These are phyloP conservation scores for Ramularia endophylla DNA, from an alignment of 2,329 filamentous ascomycete genomes.

Conservation along the genomic window DNA sequence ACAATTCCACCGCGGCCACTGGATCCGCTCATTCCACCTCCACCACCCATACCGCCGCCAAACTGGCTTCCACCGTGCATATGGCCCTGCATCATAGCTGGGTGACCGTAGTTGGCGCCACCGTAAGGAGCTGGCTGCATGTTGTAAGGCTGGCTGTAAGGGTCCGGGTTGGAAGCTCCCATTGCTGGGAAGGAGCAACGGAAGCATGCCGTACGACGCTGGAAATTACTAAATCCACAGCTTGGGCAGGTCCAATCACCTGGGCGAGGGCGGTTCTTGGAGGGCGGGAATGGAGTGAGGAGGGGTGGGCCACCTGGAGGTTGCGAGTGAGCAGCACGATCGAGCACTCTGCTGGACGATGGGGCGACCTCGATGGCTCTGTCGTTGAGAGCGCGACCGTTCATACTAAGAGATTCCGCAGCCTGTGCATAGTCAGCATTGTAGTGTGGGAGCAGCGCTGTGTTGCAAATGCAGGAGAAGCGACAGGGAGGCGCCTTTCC, in stretches of 20 bases:
- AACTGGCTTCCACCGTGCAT: slow-evolving; percentile 52
- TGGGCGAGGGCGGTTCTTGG: slow-evolving; percentile 94
- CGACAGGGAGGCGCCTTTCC: slow-evolving; percentile 9
- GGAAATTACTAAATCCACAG: slow-evolving; percentile 99
- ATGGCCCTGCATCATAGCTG: slow-evolving; percentile 64
- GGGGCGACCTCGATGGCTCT: slow-evolving; percentile 99
- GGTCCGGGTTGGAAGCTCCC: slow-evolving; percentile 63
- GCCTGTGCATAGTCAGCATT: slow-evolving; percentile 52
- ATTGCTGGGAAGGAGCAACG: slow-evolving; percentile 98
- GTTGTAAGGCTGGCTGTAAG: slow-evolving; percentile 49
- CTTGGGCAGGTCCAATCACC: slow-evolving; percentile 99
- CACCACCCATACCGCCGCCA: slow-evolving; percentile 42
- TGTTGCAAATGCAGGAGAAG: slow-evolving; percentile 11
- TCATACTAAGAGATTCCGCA: slow-evolving; percentile 98
- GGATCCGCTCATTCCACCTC: slow-evolving; percentile 57
- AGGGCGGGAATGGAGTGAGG: slow-evolving; percentile 92
- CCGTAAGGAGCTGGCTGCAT: slow-evolving; percentile 35
- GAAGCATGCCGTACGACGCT: slow-evolving; percentile 97
- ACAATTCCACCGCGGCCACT: slow-evolving; percentile 62
- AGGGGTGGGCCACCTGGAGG: slow-evolving; percentile 47
- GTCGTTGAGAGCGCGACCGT: slow-evolving; percentile 93
- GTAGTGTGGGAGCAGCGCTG: slow-evolving; percentile 1
- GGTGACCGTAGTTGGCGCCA: slow-evolving; percentile 48
- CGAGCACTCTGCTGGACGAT: slow-evolving; percentile 91
- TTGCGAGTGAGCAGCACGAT: slow-evolving; percentile 72